A percentile compares a stretch with the other conserved stretches of the same genome.
These are phyloP conservation scores for Metschnikowia picachoensis DNA, from an alignment of 805 yeast genomes.

Conservation along the genomic window DNA sequence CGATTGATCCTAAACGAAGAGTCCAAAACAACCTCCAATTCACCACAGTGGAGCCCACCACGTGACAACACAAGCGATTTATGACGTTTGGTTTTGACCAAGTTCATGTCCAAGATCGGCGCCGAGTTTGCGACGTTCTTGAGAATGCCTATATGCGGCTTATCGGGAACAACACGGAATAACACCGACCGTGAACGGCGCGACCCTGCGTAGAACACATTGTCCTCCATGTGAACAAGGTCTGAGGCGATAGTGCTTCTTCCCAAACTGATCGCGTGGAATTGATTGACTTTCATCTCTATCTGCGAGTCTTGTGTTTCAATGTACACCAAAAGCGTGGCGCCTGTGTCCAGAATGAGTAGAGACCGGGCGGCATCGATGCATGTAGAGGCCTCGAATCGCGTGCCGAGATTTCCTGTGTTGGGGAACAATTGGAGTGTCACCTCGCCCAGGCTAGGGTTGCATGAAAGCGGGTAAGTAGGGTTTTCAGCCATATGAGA, in stretches of 20 bases:
- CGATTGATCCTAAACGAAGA: neutral
- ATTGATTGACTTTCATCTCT: slow-evolving; percentile 9
- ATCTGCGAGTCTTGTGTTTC: neutral
- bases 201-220: slow-evolving; percentile 30
- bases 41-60: slow-evolving; percentile 36
- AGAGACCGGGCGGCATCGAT: slow-evolving; percentile 29
- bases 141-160: slow-evolving; percentile 26
- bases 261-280: slow-evolving; percentile 26
- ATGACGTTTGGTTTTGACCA: slow-evolving; percentile 1
- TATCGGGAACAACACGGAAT: slow-evolving; percentile 22
- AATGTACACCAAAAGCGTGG: slow-evolving; percentile 24
- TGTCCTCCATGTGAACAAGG: slow-evolving; percentile 24
- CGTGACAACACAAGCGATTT: slow-evolving; percentile 23
- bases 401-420: slow-evolving; percentile 3
- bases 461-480: slow-evolving; percentile 9
- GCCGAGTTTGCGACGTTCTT: slow-evolving; percentile 25
- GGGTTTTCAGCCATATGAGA: slow-evolving; percentile 11
- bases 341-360: slow-evolving; percentile 28
- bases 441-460: slow-evolving; percentile 4
- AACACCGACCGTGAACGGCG: slow-evolving; percentile 28
- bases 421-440: slow-evolving; percentile 5
- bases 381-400: slow-evolving; percentile 11
- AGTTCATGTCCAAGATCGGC: slow-evolving; percentile 28
- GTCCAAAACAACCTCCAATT: slow-evolving; percentile 14
- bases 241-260: slow-evolving; percentile 28